Conservation (phyloP, 2,329 filamentous ascomycete species). For the Massarina eburnea region DNA sequence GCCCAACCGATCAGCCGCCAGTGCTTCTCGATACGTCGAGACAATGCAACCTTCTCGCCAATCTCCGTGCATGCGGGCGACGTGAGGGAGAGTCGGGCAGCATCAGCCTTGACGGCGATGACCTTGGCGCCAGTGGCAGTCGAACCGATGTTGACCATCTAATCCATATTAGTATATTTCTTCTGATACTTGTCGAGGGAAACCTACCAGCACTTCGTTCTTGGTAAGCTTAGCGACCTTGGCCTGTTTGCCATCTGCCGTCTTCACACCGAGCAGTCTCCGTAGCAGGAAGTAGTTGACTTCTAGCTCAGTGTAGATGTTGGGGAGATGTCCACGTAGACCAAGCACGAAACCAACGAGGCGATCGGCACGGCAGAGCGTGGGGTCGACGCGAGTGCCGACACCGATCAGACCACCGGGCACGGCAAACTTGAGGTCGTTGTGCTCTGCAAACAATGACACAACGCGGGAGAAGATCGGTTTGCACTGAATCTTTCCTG, state of each 20-base stretch:
- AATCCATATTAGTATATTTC: slow-evolving; percentile 13
- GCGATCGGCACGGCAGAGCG: slow-evolving; percentile 97
- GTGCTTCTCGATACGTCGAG: slow-evolving; percentile 97
- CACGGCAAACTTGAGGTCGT: slow-evolving; percentile 97
- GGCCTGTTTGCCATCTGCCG: slow-evolving; percentile 96
- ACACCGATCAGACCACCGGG: slow-evolving; percentile 96
- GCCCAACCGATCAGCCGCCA: slow-evolving; percentile 63
- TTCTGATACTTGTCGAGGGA: not conserved
- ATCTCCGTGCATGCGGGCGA: slow-evolving; percentile 95
- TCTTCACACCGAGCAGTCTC: slow-evolving; percentile 92
- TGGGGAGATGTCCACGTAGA: slow-evolving; percentile 87
- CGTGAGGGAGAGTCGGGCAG: slow-evolving; percentile 89
- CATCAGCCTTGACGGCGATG: slow-evolving; percentile 94
- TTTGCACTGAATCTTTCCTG: slow-evolving; percentile 91
- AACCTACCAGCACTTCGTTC: slow-evolving; percentile 79
- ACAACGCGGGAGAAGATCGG: slow-evolving; percentile 96
- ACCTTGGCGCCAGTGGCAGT: slow-evolving; percentile 98
- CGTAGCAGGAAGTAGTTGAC: slow-evolving; percentile 97
- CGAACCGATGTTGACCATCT: slow-evolving; percentile 98
- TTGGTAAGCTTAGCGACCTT: slow-evolving; percentile 98
- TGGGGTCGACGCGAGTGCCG: slow-evolving; percentile 95
- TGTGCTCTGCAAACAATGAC: slow-evolving; percentile 94
- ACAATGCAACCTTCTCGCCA: slow-evolving; percentile 96
- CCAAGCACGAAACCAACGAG: slow-evolving; percentile 97
- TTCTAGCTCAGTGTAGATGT: slow-evolving; percentile 98